A percentile compares a stretch with the other conserved stretches of the same genome.
These are phyloP conservation scores for Pichia exigua DNA, from an alignment of 805 yeast genomes.

Conservation along the genomic window DNA sequence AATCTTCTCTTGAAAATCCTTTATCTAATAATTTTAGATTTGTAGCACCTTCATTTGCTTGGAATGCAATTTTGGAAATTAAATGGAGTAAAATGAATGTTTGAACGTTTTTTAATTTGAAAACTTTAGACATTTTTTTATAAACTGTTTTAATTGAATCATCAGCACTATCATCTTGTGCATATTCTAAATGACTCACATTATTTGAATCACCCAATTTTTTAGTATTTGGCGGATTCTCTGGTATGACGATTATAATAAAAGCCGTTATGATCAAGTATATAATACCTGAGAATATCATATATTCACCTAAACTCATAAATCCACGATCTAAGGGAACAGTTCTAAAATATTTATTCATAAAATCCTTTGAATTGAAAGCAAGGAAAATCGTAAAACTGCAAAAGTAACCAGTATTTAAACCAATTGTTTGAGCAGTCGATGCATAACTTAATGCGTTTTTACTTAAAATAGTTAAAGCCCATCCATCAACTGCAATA, in stretches of 20 bases:
- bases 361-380: slow-evolving; percentile 85
- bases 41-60: slow-evolving; percentile 93
- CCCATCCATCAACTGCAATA: slow-evolving; percentile 99
- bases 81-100: slow-evolving; percentile 67
- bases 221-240: slow-evolving; percentile 52
- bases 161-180: background rate
- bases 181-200: background rate
- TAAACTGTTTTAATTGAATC: slow-evolving; percentile 38
- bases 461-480: slow-evolving; percentile 74
- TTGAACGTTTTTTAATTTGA: slow-evolving; percentile 63
- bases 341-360: slow-evolving; percentile 70
- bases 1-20: slow-evolving; percentile 88
- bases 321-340: slow-evolving; percentile 58
- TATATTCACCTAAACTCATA: slow-evolving; percentile 64
- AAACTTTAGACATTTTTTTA: slow-evolving; percentile 56
- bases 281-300: slow-evolving; percentile 67
- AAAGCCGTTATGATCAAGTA: slow-evolving; percentile 61
- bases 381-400: slow-evolving; percentile 90
- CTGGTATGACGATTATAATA: slow-evolving; percentile 55
- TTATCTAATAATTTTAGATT: slow-evolving; percentile 83
- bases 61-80: slow-evolving; percentile 84
- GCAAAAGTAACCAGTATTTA: slow-evolving; percentile 86
- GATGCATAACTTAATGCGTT: slow-evolving; percentile 84
- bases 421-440: slow-evolving; percentile 94
- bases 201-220: background rate